These are phyloP conservation scores for Xanthoceras sorbifolium DNA, from an alignment of 345 rosid species.

Conservation along the genomic window DNA sequence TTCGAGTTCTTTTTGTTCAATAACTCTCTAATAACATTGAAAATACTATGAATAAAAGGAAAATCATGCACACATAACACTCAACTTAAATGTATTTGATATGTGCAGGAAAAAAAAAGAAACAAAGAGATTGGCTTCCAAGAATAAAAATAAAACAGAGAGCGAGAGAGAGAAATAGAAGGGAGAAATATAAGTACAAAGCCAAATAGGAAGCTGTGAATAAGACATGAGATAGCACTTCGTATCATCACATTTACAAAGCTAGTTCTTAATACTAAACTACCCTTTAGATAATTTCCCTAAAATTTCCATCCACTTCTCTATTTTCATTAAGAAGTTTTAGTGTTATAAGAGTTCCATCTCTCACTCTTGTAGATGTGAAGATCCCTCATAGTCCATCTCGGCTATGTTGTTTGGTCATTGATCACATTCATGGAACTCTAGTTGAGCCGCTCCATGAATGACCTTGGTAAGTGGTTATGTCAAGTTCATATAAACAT, in stretches of 20 bases:
- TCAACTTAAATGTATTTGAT: background rate
- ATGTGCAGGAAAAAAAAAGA: background rate
- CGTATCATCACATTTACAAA: background rate
- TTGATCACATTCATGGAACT: background rate
- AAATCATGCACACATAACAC: constrained; percentile 7
- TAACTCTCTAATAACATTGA: constrained; percentile 6
- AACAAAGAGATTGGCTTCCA: background rate
- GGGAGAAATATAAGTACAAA: background rate
- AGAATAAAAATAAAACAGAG: background rate
- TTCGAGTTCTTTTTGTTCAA: constrained; percentile 10
- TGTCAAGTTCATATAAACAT: background rate
- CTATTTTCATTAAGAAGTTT: background rate
- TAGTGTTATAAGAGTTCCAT: background rate
- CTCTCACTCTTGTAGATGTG: background rate
- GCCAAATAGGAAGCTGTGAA: background rate
- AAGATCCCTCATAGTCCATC: too few relatives aligned
- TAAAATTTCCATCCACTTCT: background rate
- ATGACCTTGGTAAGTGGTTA: background rate
- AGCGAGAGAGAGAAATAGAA: too few relatives aligned
- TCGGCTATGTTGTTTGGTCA: background rate
- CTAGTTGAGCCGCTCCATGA: background rate
- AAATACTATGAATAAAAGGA: background rate
- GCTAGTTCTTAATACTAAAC: background rate
- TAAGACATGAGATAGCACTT: background rate
- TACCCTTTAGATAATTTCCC: background rate